Percentiles rank a stretch among this genome's conserved stretches.
phyloP scores from a whole-genome alignment of 768 basidiomycete genomes.

The Dioszegia crocea region DNA sequence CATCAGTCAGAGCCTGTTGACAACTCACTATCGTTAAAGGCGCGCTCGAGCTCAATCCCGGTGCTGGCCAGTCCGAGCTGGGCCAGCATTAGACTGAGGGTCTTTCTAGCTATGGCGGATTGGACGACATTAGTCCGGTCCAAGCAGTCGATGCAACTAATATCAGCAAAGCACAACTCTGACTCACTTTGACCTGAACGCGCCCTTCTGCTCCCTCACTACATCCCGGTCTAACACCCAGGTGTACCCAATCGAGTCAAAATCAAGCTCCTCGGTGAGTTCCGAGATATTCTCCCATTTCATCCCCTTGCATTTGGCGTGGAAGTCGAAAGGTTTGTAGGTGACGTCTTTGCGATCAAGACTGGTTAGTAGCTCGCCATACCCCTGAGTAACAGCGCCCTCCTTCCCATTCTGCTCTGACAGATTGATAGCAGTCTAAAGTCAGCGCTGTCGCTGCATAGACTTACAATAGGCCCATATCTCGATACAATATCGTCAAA shows the following conservation, averaged over 20 bases:
- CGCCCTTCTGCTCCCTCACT: conserved; percentile 76
- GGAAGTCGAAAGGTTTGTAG: conserved; percentile 72
- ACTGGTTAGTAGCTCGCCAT: conserved; percentile 63
- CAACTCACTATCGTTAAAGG: conserved; percentile 56
- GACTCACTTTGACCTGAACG: conserved; percentile 59
- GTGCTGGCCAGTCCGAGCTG: conserved; percentile 52
- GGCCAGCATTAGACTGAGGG: conserved; percentile 56
- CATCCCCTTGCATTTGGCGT: conserved; percentile 90
- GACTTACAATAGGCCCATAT: conserved; percentile 74
- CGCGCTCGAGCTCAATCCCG: conserved; percentile 30
- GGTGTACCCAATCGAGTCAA: conserved; percentile 81
- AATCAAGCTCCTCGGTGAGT: conserved; percentile 68
- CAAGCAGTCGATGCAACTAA: conserved; percentile 89
- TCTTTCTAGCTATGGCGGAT: conserved; percentile 85
- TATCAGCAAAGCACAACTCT: conserved; percentile 4
- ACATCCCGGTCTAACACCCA: conserved; percentile 70
- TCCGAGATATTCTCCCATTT: conserved; percentile 89
- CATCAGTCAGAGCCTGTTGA: conserved; percentile 2
- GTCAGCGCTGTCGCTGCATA: not conserved
- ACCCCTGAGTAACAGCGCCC: conserved; percentile 70
- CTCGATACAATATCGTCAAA: conserved; percentile 61
- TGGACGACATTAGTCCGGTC: conserved; percentile 93
- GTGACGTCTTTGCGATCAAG: conserved; percentile 47
- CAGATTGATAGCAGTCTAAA: conserved; percentile 73
- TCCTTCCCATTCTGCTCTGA: conserved; percentile 91